Base-by-base conservation (phyloP, 2,329 filamentous ascomycete species). In the Talaromyces pinophilus region DNA sequence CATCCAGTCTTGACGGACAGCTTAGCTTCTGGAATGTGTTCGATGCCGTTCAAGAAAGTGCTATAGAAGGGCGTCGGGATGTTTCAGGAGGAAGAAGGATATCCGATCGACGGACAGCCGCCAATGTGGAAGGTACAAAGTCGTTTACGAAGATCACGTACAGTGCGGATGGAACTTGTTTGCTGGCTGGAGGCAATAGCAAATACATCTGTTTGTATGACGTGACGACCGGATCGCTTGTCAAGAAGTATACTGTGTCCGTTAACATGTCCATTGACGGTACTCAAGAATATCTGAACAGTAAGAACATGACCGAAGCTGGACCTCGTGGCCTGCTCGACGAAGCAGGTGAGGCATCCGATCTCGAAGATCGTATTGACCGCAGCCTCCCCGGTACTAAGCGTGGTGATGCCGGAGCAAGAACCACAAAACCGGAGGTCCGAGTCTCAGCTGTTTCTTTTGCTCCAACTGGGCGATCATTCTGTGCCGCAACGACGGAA, bases 131-230 rank as follows among this genome's bases (percentile, higher is more conserved):
- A 1, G 92, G 92, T 44, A 97, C 92, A 50, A 99, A 99, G 77
- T 90, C 88, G 70, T 99, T 97, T 81, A 90, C 87, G 73, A 91
- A 90, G 6, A 91, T 99, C 70, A 88, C 87, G 63, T 99, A 98
- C 81, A 97, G 93, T 76, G 90, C 92, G 1, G 95, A 99, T 75
- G 95, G 95, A 13, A 91, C 88, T 69, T 97, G 95, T 72, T 84
- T 99, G 11, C 83, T 99, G 48, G 95, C 94, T 0, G 93, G 88
- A 59, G 95, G 95, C 38, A 97, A 95, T 83, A 97, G 93, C 88
- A 99, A 99, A 81, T 97, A 96, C 78, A 97, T 99, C 62, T 98
- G 95, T 76, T 80, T 99, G 66, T 99, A 99, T 80, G 94, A 96
- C n/a, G 92, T 96, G 38, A 88, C 89, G 66, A 96, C 94, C 0